Conservation (phyloP, 2,329 filamentous ascomycete genomes). For the Fusarium agapanthi region DNA sequence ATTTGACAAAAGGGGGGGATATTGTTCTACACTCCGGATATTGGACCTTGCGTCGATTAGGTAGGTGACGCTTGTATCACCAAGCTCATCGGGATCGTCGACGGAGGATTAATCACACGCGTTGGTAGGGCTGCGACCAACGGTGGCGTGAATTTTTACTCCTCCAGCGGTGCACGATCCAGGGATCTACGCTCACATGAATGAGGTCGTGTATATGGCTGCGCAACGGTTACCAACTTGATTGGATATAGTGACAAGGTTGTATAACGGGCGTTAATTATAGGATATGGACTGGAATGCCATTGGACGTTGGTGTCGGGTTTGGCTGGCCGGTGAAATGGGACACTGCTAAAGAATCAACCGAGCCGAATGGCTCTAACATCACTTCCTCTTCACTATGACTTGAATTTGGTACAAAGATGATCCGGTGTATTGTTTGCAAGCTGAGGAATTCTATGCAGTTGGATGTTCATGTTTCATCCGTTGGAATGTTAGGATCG, state of each 20-base stretch:
- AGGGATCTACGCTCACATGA: not conserved
- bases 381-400: not conserved
- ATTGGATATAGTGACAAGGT: not conserved
- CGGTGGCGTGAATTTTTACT: slow-evolving; percentile 6
- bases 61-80: not conserved
- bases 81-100: slow-evolving; percentile 4
- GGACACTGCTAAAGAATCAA: not conserved
- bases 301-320: not conserved
- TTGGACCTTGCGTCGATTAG: not conserved
- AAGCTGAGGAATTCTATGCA: not conserved
- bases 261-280: not conserved
- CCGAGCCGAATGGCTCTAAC: not conserved
- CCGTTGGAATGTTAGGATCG: not conserved
- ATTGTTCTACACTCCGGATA: not conserved
- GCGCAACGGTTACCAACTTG: not conserved
- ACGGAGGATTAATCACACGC: not conserved
- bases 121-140: not conserved
- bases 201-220: not conserved
- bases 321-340: not conserved
- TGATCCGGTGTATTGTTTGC: not conserved
- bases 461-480: not conserved
- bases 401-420: not conserved
- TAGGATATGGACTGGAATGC: not conserved
- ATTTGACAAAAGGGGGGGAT: not conserved
- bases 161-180: not conserved